Evolutionary conservation across 169 alveolate species (phyloP).

Genomic region (Plasmodium fragile): DNA sequence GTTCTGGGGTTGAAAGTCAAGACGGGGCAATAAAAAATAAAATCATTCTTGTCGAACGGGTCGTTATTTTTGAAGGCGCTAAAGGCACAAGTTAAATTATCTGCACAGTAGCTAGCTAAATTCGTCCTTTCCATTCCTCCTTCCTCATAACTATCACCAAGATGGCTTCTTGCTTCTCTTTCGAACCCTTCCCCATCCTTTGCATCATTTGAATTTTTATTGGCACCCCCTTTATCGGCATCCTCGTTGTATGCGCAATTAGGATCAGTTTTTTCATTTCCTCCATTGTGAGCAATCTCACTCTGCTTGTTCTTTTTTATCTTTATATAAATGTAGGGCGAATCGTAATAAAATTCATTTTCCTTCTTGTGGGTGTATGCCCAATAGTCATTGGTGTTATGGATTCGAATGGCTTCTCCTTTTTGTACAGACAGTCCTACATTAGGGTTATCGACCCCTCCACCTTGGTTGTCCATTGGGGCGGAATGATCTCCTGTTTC

Average conservation of each 20-base stretch:
- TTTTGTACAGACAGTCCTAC: neutral
- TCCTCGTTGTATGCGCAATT: neutral
- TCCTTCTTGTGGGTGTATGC: slow-evolving; percentile 11
- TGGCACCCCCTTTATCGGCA: neutral
- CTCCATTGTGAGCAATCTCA: neutral
- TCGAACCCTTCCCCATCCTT: neutral
- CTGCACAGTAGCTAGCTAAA: neutral
- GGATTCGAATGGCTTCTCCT: neutral
- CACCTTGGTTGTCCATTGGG: neutral
- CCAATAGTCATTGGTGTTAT: neutral
- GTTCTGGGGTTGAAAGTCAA: slow-evolving; percentile 32
- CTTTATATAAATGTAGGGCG: slow-evolving; percentile 53
- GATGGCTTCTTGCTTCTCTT: neutral
- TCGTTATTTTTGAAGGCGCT: slow-evolving; percentile 36
- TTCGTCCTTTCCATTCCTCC: neutral
- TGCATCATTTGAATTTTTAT: neutral
- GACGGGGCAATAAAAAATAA: slow-evolving; percentile 56
- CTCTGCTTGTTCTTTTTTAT: slow-evolving; percentile 40
- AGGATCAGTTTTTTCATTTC: neutral
- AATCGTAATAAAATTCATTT: slow-evolving; percentile 31
- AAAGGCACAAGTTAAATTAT: neutral
- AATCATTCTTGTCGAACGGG: slow-evolving; percentile 7
- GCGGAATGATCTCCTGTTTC: neutral
- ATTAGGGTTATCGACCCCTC: neutral
- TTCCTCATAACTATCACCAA: neutral